Evolutionary conservation across 352 stramenopile species (phyloP).

Genomic region (Globisporangium nunn): DNA sequence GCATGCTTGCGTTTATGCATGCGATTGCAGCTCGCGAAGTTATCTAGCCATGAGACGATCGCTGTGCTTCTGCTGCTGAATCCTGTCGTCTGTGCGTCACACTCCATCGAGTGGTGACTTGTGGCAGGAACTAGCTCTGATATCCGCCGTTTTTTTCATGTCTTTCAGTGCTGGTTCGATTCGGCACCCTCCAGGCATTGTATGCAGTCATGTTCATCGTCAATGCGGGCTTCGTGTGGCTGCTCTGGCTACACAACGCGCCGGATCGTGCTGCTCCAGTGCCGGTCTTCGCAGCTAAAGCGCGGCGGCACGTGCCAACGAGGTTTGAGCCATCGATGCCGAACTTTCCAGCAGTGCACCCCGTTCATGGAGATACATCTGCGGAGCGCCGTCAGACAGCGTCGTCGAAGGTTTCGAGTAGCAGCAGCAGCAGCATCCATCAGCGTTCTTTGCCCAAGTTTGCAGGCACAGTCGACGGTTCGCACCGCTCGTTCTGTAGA

Average conservation of each 20-base stretch:
- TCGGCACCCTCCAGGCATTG: constrained; percentile 22
- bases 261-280: background rate
- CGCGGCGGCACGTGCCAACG: background rate
- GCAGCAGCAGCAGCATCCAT: constrained; percentile 1
- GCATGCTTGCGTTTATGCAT: background rate
- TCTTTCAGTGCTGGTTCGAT: constrained; percentile 34
- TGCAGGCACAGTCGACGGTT: constrained; percentile 10
- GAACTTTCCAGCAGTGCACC: constrained; percentile 1
- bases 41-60: constrained; percentile 16
- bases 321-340: constrained; percentile 1
- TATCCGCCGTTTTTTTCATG: background rate
- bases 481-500: background rate
- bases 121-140: background rate
- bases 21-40: constrained; percentile 3
- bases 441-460: constrained; percentile 6
- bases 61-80: constrained; percentile 33
- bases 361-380: background rate
- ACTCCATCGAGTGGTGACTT: background rate
- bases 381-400: background rate
- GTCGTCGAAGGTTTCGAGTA: constrained; percentile 7
- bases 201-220: constrained; percentile 22
- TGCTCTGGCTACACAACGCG: constrained; percentile 30
- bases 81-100: constrained; percentile 26
- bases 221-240: constrained; percentile 35
- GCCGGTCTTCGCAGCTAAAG: background rate